These are phyloP conservation scores for Hypoxylon sp. DNA, from an alignment of 2,329 filamentous ascomycete species.

Conservation along the genomic window DNA sequence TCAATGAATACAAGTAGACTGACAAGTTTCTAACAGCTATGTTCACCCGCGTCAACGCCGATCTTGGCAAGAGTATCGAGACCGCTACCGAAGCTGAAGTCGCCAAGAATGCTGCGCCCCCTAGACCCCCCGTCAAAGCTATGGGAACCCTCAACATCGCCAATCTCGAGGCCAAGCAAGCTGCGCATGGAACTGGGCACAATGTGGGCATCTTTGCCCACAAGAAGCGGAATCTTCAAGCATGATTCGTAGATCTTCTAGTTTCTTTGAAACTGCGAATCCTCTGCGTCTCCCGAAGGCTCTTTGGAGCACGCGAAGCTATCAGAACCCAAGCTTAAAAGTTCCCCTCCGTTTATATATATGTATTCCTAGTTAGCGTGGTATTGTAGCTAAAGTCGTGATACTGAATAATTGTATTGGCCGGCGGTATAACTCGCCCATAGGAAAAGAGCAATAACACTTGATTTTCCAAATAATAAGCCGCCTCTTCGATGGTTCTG, in stretches of 20 bases:
- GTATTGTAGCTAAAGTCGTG: not conserved
- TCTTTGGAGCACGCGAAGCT: not conserved
- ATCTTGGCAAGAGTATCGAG: conserved; percentile 5
- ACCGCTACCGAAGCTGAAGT: conserved; percentile 2
- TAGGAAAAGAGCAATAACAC: not conserved
- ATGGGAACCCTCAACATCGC: conserved; percentile 34
- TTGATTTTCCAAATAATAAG: too few species aligned
- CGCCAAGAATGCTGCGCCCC: not conserved
- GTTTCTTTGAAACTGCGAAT: not conserved
- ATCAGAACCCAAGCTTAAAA: not conserved
- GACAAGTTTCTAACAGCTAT: not conserved
- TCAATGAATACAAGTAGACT: not conserved
- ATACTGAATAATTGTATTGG: not conserved
- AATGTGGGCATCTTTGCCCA: conserved; percentile 41
- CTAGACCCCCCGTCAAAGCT: conserved; percentile 6
- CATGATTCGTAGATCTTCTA: not conserved
- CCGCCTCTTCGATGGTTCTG: too few species aligned
- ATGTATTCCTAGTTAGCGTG: too few species aligned
- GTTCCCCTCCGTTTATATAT: not conserved
- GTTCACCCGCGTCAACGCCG: conserved; percentile 2
- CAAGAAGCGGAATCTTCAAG: conserved; percentile 24
- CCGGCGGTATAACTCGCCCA: not conserved
- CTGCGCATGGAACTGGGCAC: conserved; percentile 14
- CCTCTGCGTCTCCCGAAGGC: not conserved
- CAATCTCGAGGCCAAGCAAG: conserved; percentile 34